These are phyloP conservation scores for Chenopodium quinoa DNA, from an alignment of 148 eudicot species.

Conservation along the genomic window DNA sequence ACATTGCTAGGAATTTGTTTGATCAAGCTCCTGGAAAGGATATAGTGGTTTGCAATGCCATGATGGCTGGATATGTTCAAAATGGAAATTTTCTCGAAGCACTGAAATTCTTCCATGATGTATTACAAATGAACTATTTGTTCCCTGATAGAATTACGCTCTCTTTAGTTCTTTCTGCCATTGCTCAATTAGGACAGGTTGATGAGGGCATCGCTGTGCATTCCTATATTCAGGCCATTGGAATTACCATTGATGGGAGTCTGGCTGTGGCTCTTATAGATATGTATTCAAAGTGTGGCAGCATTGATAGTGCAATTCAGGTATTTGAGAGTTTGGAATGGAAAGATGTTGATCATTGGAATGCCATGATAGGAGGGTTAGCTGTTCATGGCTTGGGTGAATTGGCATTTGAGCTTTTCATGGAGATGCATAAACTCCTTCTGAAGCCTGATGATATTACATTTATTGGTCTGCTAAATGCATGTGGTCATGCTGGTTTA, in stretches of 20 bases:
- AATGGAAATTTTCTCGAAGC: constrained; percentile 49
- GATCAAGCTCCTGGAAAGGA: constrained; percentile 54
- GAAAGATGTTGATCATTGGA: constrained; percentile 70
- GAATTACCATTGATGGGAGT: constrained; percentile 42
- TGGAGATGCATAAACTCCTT: constrained; percentile 49
- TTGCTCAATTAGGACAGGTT: constrained; percentile 52
- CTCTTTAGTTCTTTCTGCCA: constrained; percentile 57
- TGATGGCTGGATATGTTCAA: constrained; percentile 71
- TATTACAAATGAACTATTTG: constrained; percentile 28
- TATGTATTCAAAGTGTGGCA: constrained; percentile 85
- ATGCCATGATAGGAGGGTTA: constrained; percentile 82
- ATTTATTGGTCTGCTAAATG: constrained; percentile 57
- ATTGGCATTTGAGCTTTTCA: constrained; percentile 54
- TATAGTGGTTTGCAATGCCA: constrained; percentile 57
- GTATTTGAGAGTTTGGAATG: constrained; percentile 43
- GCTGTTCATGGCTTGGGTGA: constrained; percentile 66
- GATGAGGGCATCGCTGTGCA: constrained; percentile 61
- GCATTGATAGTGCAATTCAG: constrained; percentile 48
- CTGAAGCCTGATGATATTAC: constrained; percentile 69
- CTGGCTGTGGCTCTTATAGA: constrained; percentile 76
- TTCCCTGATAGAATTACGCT: constrained; percentile 57
- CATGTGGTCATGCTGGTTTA: constrained; percentile 76
- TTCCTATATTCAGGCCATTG: constrained; percentile 34
- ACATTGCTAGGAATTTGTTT: constrained; percentile 48
- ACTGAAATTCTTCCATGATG: constrained; percentile 46